Percentiles rank a stretch among this genome's conserved stretches.
These are phyloP conservation scores for Penicillium egyptiacum DNA, from an alignment of 495 filamentous ascomycete genomes.

Conservation along the genomic window DNA sequence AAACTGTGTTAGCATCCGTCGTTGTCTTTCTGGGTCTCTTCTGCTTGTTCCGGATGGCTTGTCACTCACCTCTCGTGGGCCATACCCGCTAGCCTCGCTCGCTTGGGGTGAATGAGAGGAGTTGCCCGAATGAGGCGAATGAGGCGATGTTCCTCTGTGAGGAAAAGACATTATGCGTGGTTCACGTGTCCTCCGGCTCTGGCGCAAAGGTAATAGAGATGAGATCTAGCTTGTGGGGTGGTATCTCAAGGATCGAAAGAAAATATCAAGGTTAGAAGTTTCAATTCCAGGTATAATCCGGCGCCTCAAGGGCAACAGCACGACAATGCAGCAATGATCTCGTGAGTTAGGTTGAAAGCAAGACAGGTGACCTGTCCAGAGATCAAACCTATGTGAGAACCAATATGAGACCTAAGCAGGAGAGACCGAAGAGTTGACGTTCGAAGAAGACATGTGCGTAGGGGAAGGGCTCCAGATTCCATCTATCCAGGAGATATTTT, in stretches of 20 bases:
- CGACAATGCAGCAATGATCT: background rate
- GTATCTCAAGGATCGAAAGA: background rate
- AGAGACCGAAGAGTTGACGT: background rate
- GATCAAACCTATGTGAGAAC: background rate
- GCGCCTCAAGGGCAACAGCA: background rate
- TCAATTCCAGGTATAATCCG: background rate
- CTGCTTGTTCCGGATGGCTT: background rate
- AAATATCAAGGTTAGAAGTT: background rate
- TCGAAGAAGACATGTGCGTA: conserved; percentile 1
- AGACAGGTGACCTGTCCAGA: conserved; percentile 7
- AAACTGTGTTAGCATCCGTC: conserved; percentile 8
- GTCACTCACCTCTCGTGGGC: conserved; percentile 12
- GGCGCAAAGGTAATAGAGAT: background rate
- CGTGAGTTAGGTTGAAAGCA: background rate
- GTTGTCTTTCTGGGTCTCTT: background rate
- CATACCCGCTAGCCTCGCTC: conserved; percentile 26
- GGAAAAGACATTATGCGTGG: conserved; percentile 23
- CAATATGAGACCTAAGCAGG: background rate
- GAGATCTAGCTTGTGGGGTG: background rate
- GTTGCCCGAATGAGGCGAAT: conserved; percentile 22
- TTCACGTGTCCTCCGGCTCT: conserved; percentile 12
- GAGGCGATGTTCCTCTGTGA: conserved; percentile 25
- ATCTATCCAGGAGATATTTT: conserved; percentile 30
- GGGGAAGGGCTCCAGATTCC: conserved; percentile 6
- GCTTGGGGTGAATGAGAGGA: conserved; percentile 26